These are phyloP conservation scores for Pyrus betulifolia DNA, from an alignment of 306 rosid genomes.

Conservation along the genomic window DNA sequence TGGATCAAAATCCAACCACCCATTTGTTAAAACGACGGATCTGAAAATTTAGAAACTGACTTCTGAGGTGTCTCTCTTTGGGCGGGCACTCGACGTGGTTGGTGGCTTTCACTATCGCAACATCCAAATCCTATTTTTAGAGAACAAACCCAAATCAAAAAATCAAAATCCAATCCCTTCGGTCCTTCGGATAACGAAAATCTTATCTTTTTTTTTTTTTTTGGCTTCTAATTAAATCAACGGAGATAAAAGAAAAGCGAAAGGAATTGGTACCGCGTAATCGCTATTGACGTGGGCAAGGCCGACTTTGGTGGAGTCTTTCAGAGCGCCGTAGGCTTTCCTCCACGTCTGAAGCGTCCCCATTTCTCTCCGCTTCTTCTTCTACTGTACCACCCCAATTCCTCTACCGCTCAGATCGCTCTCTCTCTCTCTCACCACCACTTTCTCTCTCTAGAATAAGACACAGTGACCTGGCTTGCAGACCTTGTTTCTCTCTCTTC, in stretches of 20 bases:
- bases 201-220: neutral
- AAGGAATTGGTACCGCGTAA: conserved; percentile 46
- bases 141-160: conserved; percentile 12
- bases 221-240: neutral
- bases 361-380: conserved; percentile 21
- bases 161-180: neutral
- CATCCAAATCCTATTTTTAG: conserved; percentile 94
- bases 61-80: conserved; percentile 87
- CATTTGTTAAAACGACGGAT: conserved; percentile 26
- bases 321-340: conserved; percentile 91
- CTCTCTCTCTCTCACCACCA: neutral
- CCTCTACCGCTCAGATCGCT: conserved; percentile 25
- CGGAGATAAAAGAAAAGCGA: neutral
- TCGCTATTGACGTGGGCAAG: conserved; percentile 99
- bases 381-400: neutral
- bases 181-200: neutral
- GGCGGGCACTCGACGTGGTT: conserved; percentile 98
- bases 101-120: conserved; percentile 95
- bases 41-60: conserved; percentile 44
- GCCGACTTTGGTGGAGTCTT: conserved; percentile 96
- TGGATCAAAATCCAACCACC: conserved; percentile 4
- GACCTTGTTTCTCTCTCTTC: conserved; percentile 30
- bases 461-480: conserved; percentile 28
- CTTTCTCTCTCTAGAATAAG: neutral
- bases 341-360: conserved; percentile 99